A percentile compares a stretch with the other conserved stretches of the same genome.
Conservation (phyloP, 2,329 filamentous ascomycete genomes). For the Hypomyces perniciosus region DNA sequence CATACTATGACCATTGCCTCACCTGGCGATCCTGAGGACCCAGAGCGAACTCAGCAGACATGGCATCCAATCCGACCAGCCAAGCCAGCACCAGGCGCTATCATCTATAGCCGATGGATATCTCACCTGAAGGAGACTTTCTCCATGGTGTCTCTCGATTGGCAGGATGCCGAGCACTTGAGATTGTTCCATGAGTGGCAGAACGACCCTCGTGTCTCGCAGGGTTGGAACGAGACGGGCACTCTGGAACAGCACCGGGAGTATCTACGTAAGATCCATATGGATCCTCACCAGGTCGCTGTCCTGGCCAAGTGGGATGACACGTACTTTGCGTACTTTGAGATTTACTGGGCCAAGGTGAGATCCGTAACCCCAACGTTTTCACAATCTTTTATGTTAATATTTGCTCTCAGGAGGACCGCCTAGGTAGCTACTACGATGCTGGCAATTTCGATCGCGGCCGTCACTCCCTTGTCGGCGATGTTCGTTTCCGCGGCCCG, state of each 20-base stretch:
- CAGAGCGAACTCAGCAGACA: constrained; percentile 42
- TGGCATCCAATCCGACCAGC: constrained; percentile 66
- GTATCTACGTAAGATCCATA: constrained; percentile 62
- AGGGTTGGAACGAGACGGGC: constrained; percentile 75
- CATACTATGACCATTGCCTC: constrained; percentile 37
- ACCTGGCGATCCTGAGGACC: constrained; percentile 36
- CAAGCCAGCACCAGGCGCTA: constrained; percentile 64
- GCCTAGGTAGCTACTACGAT: constrained; percentile 50
- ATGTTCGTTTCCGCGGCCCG: constrained; percentile 53
- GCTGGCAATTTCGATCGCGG: constrained; percentile 53
- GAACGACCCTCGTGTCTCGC: constrained; percentile 74
- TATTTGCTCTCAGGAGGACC: constrained; percentile 42
- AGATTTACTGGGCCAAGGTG: constrained; percentile 68
- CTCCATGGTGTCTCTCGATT: constrained; percentile 70
- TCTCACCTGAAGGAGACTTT: constrained; percentile 71
- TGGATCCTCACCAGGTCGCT: constrained; percentile 65
- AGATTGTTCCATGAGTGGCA: constrained; percentile 73
- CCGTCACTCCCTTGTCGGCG: constrained; percentile 52
- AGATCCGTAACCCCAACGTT: constrained; percentile 11
- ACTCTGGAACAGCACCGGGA: constrained; percentile 67
- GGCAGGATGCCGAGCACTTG: constrained; percentile 56
- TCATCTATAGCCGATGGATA: constrained; percentile 74
- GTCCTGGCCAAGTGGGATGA: constrained; percentile 68
- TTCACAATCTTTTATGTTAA: background rate
- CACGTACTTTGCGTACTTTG: constrained; percentile 68